Evolutionary conservation across 2,329 filamentous ascomycete species (phyloP).

Genomic region (Fusarium sp.): DNA sequence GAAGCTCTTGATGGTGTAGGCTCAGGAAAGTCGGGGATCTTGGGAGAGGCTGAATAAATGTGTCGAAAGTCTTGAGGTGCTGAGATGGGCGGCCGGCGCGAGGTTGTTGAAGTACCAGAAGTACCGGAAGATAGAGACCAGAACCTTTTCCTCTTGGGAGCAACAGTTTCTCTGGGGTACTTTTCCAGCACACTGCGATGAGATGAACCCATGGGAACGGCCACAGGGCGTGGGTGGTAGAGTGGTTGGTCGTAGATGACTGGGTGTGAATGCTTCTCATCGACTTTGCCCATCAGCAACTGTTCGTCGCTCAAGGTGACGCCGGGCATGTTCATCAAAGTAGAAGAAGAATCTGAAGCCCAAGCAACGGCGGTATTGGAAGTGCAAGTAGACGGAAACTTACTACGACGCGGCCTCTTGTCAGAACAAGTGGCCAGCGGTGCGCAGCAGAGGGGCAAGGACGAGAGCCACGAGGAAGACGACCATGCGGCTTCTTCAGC

Average conservation of each 20-base stretch:
- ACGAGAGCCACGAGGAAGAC: slow-evolving; percentile 59
- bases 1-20: slow-evolving; percentile 36
- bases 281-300: slow-evolving; percentile 49
- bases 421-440: slow-evolving; percentile 54
- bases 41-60: slow-evolving; percentile 61
- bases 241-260: slow-evolving; percentile 47
- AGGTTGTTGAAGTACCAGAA: slow-evolving; percentile 44
- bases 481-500: slow-evolving; percentile 53
- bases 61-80: slow-evolving; percentile 71
- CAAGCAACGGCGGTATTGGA: slow-evolving; percentile 30
- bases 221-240: slow-evolving; percentile 45
- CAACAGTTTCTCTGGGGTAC: slow-evolving; percentile 54
- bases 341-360: slow-evolving; percentile 37
- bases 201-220: slow-evolving; percentile 34
- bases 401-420: slow-evolving; percentile 55
- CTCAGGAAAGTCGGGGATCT: slow-evolving; percentile 46
- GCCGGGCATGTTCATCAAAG: slow-evolving; percentile 41
- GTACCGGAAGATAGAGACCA: slow-evolving; percentile 56
- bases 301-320: slow-evolving; percentile 43
- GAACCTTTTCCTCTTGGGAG: slow-evolving; percentile 61
- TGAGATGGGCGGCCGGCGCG: slow-evolving; percentile 68
- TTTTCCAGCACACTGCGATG: slow-evolving; percentile 35
- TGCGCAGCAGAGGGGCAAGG: slow-evolving; percentile 59
- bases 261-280: slow-evolving; percentile 44
- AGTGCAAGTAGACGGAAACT: slow-evolving; percentile 46